These are phyloP conservation scores for Citrus medica DNA, from an alignment of 345 rosid species.

Conservation along the genomic window DNA sequence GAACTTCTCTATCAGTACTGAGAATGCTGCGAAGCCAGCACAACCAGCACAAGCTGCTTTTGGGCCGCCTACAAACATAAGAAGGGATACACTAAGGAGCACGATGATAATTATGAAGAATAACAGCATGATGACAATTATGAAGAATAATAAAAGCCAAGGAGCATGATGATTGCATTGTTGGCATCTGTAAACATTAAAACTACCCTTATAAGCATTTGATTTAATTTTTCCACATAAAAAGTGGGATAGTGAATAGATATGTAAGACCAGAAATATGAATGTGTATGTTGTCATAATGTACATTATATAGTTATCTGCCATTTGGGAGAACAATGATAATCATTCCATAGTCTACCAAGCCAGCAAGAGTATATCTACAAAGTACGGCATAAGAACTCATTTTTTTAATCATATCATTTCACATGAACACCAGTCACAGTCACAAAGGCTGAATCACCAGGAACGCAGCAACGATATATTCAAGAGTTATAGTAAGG, in stretches of 20 bases:
- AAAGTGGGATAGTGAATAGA: not conserved
- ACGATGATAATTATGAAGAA: not conserved
- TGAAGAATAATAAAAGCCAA: not conserved
- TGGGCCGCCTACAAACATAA: slow-evolving; percentile 59
- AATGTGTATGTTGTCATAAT: not conserved
- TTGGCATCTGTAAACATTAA: not conserved
- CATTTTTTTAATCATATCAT: not conserved
- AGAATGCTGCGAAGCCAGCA: slow-evolving; percentile 93
- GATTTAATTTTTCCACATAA: not conserved
- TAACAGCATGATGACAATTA: not conserved
- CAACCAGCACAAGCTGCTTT: slow-evolving; percentile 89
- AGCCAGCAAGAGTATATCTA: not conserved
- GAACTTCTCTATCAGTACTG: slow-evolving; percentile 93
- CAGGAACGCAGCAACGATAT: not conserved
- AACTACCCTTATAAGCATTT: not conserved
- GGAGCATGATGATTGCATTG: not conserved
- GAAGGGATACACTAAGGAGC: not conserved
- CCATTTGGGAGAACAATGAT: not conserved
- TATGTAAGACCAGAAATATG: not conserved
- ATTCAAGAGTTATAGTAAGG: not conserved
- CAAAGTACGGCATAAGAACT: too few relatives aligned
- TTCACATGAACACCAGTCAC: not conserved
- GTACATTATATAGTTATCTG: not conserved
- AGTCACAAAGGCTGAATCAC: not conserved
- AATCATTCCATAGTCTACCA: not conserved